These are phyloP conservation scores for Eimeria mitis DNA, from an alignment of 169 alveolate genomes.

Conservation along the genomic window DNA sequence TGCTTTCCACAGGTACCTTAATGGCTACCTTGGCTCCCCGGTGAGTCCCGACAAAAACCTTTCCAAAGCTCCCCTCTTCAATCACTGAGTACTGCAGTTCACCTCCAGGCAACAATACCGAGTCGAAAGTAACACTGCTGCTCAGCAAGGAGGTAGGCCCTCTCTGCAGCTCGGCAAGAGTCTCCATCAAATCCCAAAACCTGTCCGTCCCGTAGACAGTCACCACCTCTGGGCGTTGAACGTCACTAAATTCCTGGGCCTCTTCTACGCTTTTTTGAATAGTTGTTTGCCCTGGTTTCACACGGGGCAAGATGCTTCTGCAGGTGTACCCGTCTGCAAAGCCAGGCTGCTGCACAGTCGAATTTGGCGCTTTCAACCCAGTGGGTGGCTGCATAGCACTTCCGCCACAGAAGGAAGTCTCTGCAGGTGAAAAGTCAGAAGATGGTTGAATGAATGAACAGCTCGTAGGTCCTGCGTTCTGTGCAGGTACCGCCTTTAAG, in stretches of 20 bases:
- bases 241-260: neutral
- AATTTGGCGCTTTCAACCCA: neutral
- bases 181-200: constrained; percentile 51
- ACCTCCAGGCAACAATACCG: constrained; percentile 47
- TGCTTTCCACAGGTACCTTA: constrained; percentile 91
- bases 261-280: neutral
- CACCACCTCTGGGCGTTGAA: constrained; percentile 37
- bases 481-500: neutral
- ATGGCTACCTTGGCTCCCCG: constrained; percentile 89
- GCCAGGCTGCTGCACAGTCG: neutral
- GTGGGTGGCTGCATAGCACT: neutral
- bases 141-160: constrained; percentile 47
- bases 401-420: neutral
- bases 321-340: neutral
- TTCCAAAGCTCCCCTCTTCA: constrained; percentile 81
- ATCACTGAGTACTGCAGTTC: constrained; percentile 67
- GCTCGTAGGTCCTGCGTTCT: neutral
- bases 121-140: constrained; percentile 71
- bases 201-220: constrained; percentile 60
- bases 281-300: neutral
- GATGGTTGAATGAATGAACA: neutral
- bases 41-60: constrained; percentile 71
- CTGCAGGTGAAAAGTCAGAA: neutral
- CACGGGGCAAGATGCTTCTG: neutral
- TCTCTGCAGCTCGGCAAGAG: constrained; percentile 18